Evolutionary conservation across 495 filamentous ascomycete species (phyloP), one percentile per base, ranked within the genome.

Genomic region (Amorphotheca resinae): DNA sequence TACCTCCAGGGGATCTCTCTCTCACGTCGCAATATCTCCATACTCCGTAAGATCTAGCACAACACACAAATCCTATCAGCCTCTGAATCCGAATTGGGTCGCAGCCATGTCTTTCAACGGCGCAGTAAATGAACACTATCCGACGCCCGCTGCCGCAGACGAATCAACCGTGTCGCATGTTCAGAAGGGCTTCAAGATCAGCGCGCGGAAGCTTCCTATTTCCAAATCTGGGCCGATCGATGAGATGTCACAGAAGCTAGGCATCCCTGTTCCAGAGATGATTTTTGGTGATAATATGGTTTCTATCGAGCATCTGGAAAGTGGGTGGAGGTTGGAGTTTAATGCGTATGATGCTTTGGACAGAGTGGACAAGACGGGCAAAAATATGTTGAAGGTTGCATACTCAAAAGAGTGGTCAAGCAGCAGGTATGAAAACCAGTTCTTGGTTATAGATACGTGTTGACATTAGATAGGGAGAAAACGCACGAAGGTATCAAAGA

Each of bases 241-340:
- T 54, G 74, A 77, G 31, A 84, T 98, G 77, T 77, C 76, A 14
- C 62, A 68, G 39, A 73, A 74, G 35, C 73, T 98, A 9, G 77
- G 78, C 11, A 93, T 98, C 60, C 70, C 87, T 9, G 78, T 85
- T 5, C 91, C 93, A 1, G 91, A 98, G 64, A 98, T 98, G 91
- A 98, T 98, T 26, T 98, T 98, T 54, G 91, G 91, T 23, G 87
- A 98, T 64, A 98, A 98, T 61, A 66, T 76, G 23, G 78, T 93
- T 18, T 59, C 68, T 2, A 71, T 98, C 18, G 69, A 77, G 43
- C 85, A 96, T 60, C 41, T 63, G 16, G 66, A 66, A 15, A 75
- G 67, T 44, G 75, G 76, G 6, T 96, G 87, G 84, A 60, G 64
- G 3, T 70, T 96, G 40, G 57, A 66, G 11, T 98, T 98, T 64